Conservation (phyloP, 2,329 filamentous ascomycete genomes). For the Diaporthe longicolla region DNA sequence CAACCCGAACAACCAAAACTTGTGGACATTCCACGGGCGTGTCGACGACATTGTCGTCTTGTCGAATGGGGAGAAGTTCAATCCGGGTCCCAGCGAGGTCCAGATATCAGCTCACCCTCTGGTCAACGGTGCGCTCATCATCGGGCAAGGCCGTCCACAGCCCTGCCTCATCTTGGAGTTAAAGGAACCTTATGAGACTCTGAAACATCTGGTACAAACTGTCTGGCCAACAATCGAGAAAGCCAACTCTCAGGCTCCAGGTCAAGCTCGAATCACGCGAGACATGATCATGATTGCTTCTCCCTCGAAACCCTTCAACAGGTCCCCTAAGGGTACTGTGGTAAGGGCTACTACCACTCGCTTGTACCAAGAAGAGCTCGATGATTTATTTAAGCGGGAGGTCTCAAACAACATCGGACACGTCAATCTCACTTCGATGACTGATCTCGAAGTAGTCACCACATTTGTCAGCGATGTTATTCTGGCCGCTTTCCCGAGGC, state of each 20-base stretch:
- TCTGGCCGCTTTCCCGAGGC: constrained; percentile 35
- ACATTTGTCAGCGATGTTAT: constrained; percentile 37
- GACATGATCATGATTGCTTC: constrained; percentile 33
- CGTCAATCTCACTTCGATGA: neutral
- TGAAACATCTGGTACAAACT: constrained; percentile 17
- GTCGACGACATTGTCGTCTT: constrained; percentile 35
- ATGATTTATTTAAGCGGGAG: constrained; percentile 23
- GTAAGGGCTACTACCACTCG: constrained; percentile 12
- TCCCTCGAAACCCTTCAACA: neutral
- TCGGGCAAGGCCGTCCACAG: constrained; percentile 30
- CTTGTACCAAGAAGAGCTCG: constrained; percentile 16
- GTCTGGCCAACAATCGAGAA: constrained; percentile 39
- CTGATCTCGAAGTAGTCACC: neutral
- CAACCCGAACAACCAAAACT: constrained; percentile 8
- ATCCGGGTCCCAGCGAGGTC: constrained; percentile 40
- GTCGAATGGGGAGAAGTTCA: constrained; percentile 42
- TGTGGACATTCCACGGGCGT: constrained; percentile 37
- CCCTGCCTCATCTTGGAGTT: constrained; percentile 33
- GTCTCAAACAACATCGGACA: constrained; percentile 26
- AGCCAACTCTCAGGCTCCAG: constrained; percentile 34
- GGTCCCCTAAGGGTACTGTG: constrained; percentile 38
- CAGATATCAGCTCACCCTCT: constrained; percentile 30
- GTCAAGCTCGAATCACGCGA: constrained; percentile 28
- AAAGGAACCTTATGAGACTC: constrained; percentile 12
- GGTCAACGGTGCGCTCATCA: constrained; percentile 30